Base-by-base conservation (phyloP, 768 basidiomycete species). In the Sistotremastrum niveocremeum region DNA sequence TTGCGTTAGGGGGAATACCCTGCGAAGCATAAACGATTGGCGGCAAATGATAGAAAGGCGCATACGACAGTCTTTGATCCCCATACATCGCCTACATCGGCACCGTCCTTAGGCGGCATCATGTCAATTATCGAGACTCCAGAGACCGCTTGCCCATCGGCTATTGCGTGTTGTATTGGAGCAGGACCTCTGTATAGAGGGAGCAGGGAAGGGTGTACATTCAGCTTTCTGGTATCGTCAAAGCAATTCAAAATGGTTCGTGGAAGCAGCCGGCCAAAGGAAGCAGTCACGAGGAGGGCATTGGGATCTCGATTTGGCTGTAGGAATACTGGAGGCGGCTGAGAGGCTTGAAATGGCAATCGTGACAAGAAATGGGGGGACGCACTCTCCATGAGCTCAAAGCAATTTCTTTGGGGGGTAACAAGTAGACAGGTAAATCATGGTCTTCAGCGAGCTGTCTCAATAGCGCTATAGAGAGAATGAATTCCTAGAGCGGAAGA, bases 141-240 rank as follows among this genome's bases (percentile, higher is more conserved):
- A 0, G 84, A 87, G 50, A 74, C 69, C 4, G 55, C 56, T 42
- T 79, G 79, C 2, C 76, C 77, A 49, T 81, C 76, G 39, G 85
- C 62, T 37, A 97, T 68, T 0, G 81, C 72, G 54, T 79, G 83
- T 56, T 95, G 91, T 36, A 97, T 85, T 0, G 91, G 91, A 3
- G 89, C 86, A 6, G 91, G 78, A 0, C 91, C 91, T n/a, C 91
- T 78, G 59, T 86, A 91, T 30, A 71, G 67, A 0, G 91, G 91
- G 34, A 97, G 71, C 0, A 89, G 65, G 34, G 90, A 93, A 0
- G 90, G 89, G 55, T 97, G 91, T 5, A 97, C 77, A 56, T 97
- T 95, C 35, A 97, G 66, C 28, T 82, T 67, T 40, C 76, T 73
- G 0, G 60, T 54, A 0, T 67, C 65, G 0, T 64, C 69, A 55